These are phyloP conservation scores for Flaveria brownii DNA, from an alignment of 129 eudicot genomes.

Conservation along the genomic window DNA sequence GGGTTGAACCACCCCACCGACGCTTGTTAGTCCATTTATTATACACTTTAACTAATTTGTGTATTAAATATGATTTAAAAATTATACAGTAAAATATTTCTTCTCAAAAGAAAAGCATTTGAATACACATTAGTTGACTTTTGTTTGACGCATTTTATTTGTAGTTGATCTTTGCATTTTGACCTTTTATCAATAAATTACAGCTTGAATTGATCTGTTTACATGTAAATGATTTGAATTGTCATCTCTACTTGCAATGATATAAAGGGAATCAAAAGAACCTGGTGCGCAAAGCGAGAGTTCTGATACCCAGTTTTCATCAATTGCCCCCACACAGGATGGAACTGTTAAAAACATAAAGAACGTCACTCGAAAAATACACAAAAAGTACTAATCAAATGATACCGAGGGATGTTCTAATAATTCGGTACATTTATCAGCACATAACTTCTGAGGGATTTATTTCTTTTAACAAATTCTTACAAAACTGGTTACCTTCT, in stretches of 20 bases:
- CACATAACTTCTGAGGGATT: background rate
- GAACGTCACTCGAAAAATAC: too few relatives aligned
- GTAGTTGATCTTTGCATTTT: background rate
- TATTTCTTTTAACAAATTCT: background rate
- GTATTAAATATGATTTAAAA: background rate
- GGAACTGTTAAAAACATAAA: conserved; percentile 48
- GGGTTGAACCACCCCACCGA: background rate
- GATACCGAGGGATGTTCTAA: too few relatives aligned
- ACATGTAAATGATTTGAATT: background rate
- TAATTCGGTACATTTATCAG: background rate
- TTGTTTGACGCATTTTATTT: too few relatives aligned
- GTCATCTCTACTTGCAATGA: background rate
- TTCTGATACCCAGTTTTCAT: conserved; percentile 94
- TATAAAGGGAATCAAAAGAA: conserved; percentile 13
- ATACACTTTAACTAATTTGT: background rate
- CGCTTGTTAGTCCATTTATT: background rate
- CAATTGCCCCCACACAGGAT: conserved; percentile 91
- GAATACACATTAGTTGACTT: background rate
- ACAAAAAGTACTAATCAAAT: too few relatives aligned
- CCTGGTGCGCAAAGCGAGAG: conserved; percentile 97
- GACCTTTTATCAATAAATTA: background rate
- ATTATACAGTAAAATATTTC: background rate
- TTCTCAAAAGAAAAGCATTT: background rate
- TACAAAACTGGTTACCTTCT: conserved; percentile 45
- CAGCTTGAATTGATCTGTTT: background rate